A percentile compares a stretch with the other conserved stretches of the same genome.
These are phyloP conservation scores for Penicillium brevicompactum DNA, from an alignment of 2,329 filamentous ascomycete genomes.

Conservation along the genomic window DNA sequence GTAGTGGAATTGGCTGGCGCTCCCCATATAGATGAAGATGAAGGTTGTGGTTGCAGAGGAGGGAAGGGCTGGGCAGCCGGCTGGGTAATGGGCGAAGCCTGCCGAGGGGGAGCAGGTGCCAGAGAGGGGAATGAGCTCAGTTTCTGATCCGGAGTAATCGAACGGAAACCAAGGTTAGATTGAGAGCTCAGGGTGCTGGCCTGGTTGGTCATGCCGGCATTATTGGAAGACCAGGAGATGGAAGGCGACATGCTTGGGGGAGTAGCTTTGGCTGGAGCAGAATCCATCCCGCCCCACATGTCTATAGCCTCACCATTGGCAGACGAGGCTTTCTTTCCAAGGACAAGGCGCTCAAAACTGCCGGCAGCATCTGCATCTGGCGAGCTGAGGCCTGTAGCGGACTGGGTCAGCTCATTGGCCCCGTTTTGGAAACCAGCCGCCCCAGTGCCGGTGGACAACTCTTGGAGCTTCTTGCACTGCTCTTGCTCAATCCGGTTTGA, in stretches of 20 bases:
- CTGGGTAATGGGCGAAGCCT: constrained; percentile 30
- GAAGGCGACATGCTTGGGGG: constrained; percentile 34
- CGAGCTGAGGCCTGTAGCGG: constrained; percentile 32
- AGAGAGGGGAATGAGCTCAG: constrained; percentile 52
- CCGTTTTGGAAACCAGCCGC: constrained; percentile 44
- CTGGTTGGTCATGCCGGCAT: constrained; percentile 20
- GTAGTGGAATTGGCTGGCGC: constrained; percentile 18
- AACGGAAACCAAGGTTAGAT: constrained; percentile 39
- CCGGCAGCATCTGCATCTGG: constrained; percentile 58
- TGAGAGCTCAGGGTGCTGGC: constrained; percentile 20
- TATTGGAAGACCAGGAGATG: constrained; percentile 49
- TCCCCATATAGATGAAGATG: constrained; percentile 28
- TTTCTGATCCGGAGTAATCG: constrained; percentile 56
- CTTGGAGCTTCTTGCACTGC: constrained; percentile 83
- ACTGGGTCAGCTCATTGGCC: constrained; percentile 28
- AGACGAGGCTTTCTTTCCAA: constrained; percentile 61
- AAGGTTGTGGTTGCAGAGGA: constrained; percentile 27
- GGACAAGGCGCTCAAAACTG: constrained; percentile 88
- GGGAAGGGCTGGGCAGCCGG: constrained; percentile 25
- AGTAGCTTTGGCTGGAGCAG: constrained; percentile 30
- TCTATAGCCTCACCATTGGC: constrained; percentile 36
- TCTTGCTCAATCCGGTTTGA: constrained; percentile 83
- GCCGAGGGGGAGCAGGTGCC: constrained; percentile 46
- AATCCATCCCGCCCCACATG: constrained; percentile 36
- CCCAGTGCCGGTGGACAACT: constrained; percentile 67